phyloP scores from a whole-genome alignment of 2,329 filamentous ascomycete genomes.

The Microsporum ferrugineum region DNA sequence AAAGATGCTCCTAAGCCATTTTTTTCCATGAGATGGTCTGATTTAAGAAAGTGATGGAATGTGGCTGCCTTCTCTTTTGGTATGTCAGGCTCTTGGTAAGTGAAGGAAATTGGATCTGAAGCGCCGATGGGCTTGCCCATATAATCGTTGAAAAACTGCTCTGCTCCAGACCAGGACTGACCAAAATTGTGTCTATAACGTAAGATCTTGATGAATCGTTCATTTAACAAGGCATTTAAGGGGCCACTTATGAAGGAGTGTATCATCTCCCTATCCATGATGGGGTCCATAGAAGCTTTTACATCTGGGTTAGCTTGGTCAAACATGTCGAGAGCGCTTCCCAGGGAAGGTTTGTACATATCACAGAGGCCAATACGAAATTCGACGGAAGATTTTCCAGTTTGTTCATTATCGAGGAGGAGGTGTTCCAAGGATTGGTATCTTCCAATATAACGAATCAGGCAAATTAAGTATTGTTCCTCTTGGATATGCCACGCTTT shows the following conservation, averaged over 20 bases:
- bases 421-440: constrained; percentile 53
- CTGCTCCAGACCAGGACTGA: constrained; percentile 58
- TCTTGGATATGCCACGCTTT: constrained; percentile 62
- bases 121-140: constrained; percentile 26
- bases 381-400: constrained; percentile 32
- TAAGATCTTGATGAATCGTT: constrained; percentile 52
- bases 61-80: constrained; percentile 17
- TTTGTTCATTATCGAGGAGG: constrained; percentile 29
- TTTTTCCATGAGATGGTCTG: constrained; percentile 39
- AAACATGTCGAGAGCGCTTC: constrained; percentile 46
- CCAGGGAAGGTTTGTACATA: constrained; percentile 57
- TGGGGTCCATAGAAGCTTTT: background rate
- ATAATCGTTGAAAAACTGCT: constrained; percentile 43
- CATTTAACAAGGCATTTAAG: constrained; percentile 56
- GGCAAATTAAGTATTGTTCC: constrained; percentile 59
- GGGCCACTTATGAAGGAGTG: constrained; percentile 60
- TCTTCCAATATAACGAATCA: constrained; percentile 52
- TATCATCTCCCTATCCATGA: constrained; percentile 31
- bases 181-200: constrained; percentile 44
- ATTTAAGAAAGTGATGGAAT: constrained; percentile 37
- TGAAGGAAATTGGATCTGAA: constrained; percentile 8
- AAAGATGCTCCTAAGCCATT: constrained; percentile 35
- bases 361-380: constrained; percentile 61
- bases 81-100: constrained; percentile 18
- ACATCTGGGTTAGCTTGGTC: background rate